A percentile compares a stretch with the other conserved stretches of the same genome.
Conservation (phyloP, 768 basidiomycete species). For the Naganishia randhawae region DNA sequence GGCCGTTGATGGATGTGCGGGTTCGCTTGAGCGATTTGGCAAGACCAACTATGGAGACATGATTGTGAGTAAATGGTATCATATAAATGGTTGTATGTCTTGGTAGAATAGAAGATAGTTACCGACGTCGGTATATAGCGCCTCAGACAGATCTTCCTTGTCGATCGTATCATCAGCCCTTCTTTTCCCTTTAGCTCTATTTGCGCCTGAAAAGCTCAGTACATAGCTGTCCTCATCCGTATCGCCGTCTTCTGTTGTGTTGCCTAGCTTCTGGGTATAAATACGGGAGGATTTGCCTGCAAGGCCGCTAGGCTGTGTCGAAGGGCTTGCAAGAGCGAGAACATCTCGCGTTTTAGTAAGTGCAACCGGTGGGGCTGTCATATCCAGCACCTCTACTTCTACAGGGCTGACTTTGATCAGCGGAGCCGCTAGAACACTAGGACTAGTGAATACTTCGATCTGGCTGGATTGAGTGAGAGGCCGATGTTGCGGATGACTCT, state of each 20-base stretch:
- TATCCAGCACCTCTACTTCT: not conserved
- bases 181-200: not conserved
- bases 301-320: conserved; percentile 1
- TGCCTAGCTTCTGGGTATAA: not conserved
- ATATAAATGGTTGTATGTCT: not conserved
- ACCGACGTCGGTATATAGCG: not conserved
- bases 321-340: not conserved
- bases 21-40: conserved; percentile 1
- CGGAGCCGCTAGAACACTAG: not conserved
- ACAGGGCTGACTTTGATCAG: not conserved
- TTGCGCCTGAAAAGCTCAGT: not conserved
- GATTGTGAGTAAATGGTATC: not conserved
- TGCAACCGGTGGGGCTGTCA: not conserved
- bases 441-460: conserved; percentile 13
- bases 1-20: conserved; percentile 5
- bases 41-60: not conserved
- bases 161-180: not conserved
- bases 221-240: not conserved
- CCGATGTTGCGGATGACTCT: not conserved
- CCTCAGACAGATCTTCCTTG: not conserved
- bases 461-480: conserved; percentile 9
- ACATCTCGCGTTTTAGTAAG: not conserved
- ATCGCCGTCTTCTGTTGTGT: not conserved
- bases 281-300: not conserved
- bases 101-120: not conserved